phyloP scores from a whole-genome alignment of 2,329 filamentous ascomycete species.

The Fusarium concolor region DNA sequence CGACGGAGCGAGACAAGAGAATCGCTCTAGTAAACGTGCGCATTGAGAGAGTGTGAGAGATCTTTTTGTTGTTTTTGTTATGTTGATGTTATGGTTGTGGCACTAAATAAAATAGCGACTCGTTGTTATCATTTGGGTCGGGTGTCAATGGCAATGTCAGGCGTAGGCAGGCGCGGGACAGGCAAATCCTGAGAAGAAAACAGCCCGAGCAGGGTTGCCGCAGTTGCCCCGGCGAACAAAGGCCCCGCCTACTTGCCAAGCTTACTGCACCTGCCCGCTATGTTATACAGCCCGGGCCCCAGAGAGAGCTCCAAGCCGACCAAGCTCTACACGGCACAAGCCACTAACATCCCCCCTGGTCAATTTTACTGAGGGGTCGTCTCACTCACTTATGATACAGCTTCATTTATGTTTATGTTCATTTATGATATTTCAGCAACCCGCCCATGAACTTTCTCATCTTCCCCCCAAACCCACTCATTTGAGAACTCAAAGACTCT shows the following conservation, averaged over 20 bases:
- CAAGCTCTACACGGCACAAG: neutral
- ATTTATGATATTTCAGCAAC: neutral
- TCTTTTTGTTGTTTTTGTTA: constrained; percentile 25
- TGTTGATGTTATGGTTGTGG: constrained; percentile 35
- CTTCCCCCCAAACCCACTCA: neutral
- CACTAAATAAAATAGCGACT: constrained; percentile 19
- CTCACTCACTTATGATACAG: constrained; percentile 10
- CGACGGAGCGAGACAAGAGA: constrained; percentile 26
- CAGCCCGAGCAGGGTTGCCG: constrained; percentile 35
- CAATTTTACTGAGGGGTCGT: constrained; percentile 16
- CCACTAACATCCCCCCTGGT: neutral
- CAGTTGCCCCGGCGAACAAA: constrained; percentile 43
- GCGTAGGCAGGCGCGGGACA: constrained; percentile 13
- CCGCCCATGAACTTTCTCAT: neutral
- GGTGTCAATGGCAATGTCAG: constrained; percentile 21
- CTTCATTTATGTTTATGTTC: too few relatives aligned
- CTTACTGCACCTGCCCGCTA: constrained; percentile 12
- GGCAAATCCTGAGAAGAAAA: constrained; percentile 23
- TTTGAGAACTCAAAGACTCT: neutral
- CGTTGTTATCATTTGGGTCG: constrained; percentile 23
- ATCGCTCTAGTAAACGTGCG: constrained; percentile 32
- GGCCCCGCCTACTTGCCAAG: neutral
- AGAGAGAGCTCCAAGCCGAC: neutral
- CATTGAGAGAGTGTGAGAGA: constrained; percentile 37
- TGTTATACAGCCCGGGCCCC: neutral